A percentile compares a stretch with the other conserved stretches of the same genome.
Conservation (phyloP, 2,329 filamentous ascomycete species). For the Pestalotiopsis sp. region DNA sequence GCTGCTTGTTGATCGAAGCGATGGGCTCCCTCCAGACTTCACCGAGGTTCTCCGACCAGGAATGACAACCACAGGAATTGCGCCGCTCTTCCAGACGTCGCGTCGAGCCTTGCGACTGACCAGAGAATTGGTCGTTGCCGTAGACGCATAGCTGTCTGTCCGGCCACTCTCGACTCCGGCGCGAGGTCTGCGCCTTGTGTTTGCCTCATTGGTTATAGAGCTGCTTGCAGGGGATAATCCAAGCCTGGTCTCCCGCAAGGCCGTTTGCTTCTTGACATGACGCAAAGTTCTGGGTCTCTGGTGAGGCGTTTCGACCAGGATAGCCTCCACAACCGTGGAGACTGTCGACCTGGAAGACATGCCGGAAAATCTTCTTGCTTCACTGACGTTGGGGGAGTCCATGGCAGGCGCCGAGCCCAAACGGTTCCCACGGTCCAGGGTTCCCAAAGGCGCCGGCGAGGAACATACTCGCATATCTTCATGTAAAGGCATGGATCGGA, state of each 20-base stretch:
- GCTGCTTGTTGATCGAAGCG: conserved; percentile 62
- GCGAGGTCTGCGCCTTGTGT: conserved; percentile 28
- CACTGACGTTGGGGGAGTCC: conserved; percentile 40
- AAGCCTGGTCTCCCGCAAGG: conserved; percentile 40
- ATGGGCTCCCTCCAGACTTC: conserved; percentile 50
- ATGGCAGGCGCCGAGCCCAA: conserved; percentile 36
- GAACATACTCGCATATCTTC: conserved; percentile 40
- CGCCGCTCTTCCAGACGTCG: conserved; percentile 59
- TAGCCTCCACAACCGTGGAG: conserved; percentile 59
- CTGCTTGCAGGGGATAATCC: conserved; percentile 39
- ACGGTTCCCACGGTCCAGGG: conserved; percentile 27
- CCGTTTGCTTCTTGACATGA: conserved; percentile 57
- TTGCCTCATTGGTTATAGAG: conserved; percentile 37
- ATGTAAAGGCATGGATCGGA: conserved; percentile 47
- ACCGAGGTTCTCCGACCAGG: conserved; percentile 58
- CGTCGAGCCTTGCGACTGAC: conserved; percentile 56
- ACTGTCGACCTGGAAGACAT: conserved; percentile 55
- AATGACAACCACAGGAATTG: conserved; percentile 63
- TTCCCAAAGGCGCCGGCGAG: conserved; percentile 28
- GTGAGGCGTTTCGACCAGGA: conserved; percentile 52
- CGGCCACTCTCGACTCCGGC: conserved; percentile 30
- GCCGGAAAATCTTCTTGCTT: conserved; percentile 50
- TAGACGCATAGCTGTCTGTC: conserved; percentile 52
- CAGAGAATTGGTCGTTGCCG: conserved; percentile 47
- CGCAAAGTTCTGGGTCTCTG: conserved; percentile 56